These are phyloP conservation scores for Pleurotus djamor DNA, from an alignment of 768 basidiomycete species.

Conservation along the genomic window DNA sequence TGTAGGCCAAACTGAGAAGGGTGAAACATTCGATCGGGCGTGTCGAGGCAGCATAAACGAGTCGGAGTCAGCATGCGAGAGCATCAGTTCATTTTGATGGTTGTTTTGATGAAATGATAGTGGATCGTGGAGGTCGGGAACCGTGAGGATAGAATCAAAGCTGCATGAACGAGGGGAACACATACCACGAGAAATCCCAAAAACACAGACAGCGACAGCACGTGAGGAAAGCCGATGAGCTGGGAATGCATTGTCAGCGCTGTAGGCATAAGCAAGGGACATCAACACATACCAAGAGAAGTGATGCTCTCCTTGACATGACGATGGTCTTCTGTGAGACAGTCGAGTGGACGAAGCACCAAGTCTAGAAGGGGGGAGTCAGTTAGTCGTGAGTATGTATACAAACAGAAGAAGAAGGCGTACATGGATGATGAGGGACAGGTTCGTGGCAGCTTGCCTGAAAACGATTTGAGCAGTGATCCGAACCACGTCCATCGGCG, in stretches of 20 bases:
- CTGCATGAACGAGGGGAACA: background rate
- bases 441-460: conserved; percentile 1
- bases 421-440: background rate
- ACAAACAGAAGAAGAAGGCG: background rate
- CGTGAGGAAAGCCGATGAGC: background rate
- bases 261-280: background rate
- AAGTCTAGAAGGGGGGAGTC: background rate
- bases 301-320: background rate
- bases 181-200: background rate
- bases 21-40: too few species aligned
- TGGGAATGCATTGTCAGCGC: background rate
- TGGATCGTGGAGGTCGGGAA: too few species aligned
- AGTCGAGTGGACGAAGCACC: too few species aligned
- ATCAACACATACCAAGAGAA: too few species aligned
- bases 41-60: too few species aligned
- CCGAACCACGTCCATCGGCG: background rate
- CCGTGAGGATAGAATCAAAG: too few species aligned
- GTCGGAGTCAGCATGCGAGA: too few species aligned
- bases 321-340: background rate
- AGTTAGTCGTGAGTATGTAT: background rate
- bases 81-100: too few species aligned
- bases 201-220: background rate
- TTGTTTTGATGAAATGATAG: too few species aligned
- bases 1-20: background rate
- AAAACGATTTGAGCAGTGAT: background rate